A percentile compares a stretch with the other conserved stretches of the same genome.
These are phyloP conservation scores for Elaeis guineensis DNA, from an alignment of 176 grass and related monocot species.

Conservation along the genomic window DNA sequence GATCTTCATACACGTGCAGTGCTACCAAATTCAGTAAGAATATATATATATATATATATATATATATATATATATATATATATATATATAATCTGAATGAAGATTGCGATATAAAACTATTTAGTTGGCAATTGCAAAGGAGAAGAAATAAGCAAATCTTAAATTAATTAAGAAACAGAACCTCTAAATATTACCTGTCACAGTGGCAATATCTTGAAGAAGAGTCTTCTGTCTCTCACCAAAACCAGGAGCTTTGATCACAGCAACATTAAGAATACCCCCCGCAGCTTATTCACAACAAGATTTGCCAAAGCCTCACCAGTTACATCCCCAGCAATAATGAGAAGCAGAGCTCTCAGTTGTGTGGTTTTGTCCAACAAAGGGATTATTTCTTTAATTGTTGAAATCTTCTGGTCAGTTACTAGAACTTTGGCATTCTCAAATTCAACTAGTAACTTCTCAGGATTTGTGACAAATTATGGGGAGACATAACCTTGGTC, in stretches of 20 bases:
- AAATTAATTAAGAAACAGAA: no score
- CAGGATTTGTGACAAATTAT: constrained; percentile 10
- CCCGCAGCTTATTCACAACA: constrained; percentile 10
- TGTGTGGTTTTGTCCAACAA: constrained; percentile 14
- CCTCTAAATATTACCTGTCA: background rate
- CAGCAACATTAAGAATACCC: constrained; percentile 9
- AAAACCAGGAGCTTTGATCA: constrained; percentile 15
- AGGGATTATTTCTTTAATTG: no score
- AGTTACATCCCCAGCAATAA: constrained; percentile 16
- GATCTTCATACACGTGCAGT: no score
- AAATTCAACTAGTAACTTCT: constrained; percentile 12
- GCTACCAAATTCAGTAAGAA: no score
- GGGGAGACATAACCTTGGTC: constrained; percentile 5
- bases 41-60: no score
- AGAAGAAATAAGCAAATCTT: no score
- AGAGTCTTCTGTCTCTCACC: constrained; percentile 11
- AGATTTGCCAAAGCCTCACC: constrained; percentile 14
- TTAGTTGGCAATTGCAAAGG: no score
- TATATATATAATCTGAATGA: no score
- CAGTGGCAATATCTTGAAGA: constrained; percentile 19
- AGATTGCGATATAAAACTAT: no score
- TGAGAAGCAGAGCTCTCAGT: constrained; percentile 13
- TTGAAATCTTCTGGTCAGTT: constrained; percentile 16
- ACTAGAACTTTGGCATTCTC: constrained; percentile 10
- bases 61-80: no score